phyloP scores from a whole-genome alignment of 208 protist species.

The Leishmania aethiopica region DNA sequence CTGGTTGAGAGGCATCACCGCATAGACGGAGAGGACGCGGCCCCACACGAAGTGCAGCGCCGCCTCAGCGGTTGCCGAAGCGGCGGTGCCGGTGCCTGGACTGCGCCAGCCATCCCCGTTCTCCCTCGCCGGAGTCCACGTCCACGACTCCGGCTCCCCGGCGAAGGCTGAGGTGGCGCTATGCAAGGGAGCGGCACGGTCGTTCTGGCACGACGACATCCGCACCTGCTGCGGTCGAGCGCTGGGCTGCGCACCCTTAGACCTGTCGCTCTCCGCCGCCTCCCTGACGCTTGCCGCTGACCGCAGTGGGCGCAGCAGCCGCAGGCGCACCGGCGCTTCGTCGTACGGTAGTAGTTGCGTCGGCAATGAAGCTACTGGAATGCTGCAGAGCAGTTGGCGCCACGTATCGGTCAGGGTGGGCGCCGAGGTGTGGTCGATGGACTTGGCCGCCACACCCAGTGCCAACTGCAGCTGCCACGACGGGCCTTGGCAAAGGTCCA shows the following conservation, averaged over 20 bases:
- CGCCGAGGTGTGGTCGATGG: not conserved
- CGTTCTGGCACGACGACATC: not conserved
- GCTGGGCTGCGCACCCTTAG: not conserved
- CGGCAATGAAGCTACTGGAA: not conserved
- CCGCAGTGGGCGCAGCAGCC: slow-evolving; percentile 4
- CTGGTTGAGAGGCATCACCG: slow-evolving; percentile 68
- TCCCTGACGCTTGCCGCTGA: not conserved
- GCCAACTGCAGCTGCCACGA: slow-evolving; percentile 29
- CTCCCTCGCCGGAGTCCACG: not conserved
- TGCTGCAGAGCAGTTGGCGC: not conserved
- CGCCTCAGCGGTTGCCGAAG: not conserved
- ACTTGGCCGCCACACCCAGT: not conserved
- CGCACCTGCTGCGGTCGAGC: not conserved
- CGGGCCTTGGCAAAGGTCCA: slow-evolving; percentile 3
- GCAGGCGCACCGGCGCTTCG: slow-evolving; percentile 8
- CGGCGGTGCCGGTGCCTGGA: not conserved
- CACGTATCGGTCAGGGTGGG: slow-evolving; percentile 21
- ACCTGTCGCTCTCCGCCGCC: not conserved
- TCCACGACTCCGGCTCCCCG: slow-evolving; percentile 4
- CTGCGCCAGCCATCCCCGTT: slow-evolving; percentile 6
- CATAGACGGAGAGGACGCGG: slow-evolving; percentile 54
- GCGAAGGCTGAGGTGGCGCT: not conserved
- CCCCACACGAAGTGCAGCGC: slow-evolving; percentile 51
- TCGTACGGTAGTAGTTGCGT: slow-evolving; percentile 8
- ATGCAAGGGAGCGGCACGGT: not conserved